Evolutionary conservation across 2,329 filamentous ascomycete genomes (phyloP), one percentile per base, ranked within the genome.

Genomic region (Pyricularia sp.): DNA sequence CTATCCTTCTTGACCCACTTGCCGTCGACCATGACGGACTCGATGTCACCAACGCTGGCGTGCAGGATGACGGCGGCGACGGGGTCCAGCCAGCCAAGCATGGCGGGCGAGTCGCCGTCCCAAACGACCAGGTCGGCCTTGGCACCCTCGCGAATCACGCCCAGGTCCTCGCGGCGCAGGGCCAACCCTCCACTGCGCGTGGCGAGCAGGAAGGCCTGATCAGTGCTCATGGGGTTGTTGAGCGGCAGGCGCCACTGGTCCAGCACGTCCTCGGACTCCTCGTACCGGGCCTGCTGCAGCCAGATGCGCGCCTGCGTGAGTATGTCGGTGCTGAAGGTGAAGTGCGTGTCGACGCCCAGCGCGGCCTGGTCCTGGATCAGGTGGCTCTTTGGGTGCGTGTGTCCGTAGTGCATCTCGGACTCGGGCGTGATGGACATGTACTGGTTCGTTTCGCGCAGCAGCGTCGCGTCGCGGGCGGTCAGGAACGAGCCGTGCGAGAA

Each of bases 321-420:
- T 44, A 82, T 76, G 63, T 84, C 81, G 3, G 76, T 75, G 0
- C 77, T 80, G 70, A 77, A 84, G 10, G 80, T 80, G 66, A 81
- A 79, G 68, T 83, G 79, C 0, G 81, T 84, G 69, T 85, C 82
- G 10, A 84, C 74, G 2, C 83, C 82, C 0, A 85, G 75, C 1
- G 81, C 72, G 1, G 77, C 77, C 67, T 85, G 81, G 68, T 85
- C 82, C 31, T 77, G 76, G 31, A 80, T 73, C 9, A 75, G 70
- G 64, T 79, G 75, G 22, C 73, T 75, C 49, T 72, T 69, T 1
- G 76, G 75, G 65, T 85, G 80, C 0, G 73, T 75, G 68, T 83
- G 81, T n/a, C 83, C 83, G 71, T 80, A 85, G 70, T 84, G 81
- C 76, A 83, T 79, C 68, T 86, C 83, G 0, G 81, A 83, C 69